Percentiles rank a stretch among this genome's conserved stretches.
Evolutionary conservation across 2,329 filamentous ascomycete species (phyloP).

Genomic region (Trichophyton mentagrophytes): DNA sequence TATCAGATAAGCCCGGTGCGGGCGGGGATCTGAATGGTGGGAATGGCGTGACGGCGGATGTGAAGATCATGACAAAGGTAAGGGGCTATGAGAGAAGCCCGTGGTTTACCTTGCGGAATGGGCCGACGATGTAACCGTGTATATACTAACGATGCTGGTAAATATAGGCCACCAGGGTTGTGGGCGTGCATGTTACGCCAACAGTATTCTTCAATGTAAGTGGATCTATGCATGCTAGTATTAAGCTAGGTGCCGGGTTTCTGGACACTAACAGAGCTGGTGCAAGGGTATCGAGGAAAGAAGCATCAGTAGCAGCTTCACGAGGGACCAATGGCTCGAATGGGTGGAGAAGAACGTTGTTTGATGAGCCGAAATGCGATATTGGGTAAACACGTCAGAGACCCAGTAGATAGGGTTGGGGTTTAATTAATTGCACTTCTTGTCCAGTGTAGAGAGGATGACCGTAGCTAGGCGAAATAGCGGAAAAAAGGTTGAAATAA

Average conservation of each 20-base stretch:
- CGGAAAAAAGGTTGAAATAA: neutral
- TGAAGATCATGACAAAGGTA: constrained; percentile 73
- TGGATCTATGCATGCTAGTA: neutral
- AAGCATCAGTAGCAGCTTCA: constrained; percentile 68
- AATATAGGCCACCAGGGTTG: constrained; percentile 47
- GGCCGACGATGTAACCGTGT: neutral
- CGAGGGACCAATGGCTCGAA: constrained; percentile 67
- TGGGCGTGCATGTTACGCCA: constrained; percentile 80
- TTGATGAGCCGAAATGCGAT: neutral
- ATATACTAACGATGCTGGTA: neutral
- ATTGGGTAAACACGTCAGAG: neutral
- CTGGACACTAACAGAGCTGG: constrained; percentile 14
- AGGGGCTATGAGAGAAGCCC: constrained; percentile 4
- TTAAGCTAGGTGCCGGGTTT: neutral
- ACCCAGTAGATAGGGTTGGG: neutral
- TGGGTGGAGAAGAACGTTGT: constrained; percentile 50
- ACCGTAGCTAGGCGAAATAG: neutral
- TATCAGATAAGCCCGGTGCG: constrained; percentile 51
- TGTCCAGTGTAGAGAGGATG: neutral
- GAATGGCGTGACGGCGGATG: constrained; percentile 69
- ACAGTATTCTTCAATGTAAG: constrained; percentile 70
- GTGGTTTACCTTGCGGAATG: no score
- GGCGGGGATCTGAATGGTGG: constrained; percentile 64
- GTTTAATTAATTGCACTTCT: neutral
- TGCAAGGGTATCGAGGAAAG: constrained; percentile 55